Conservation (phyloP, 768 basidiomycete genomes). For the Suillus spraguei region DNA sequence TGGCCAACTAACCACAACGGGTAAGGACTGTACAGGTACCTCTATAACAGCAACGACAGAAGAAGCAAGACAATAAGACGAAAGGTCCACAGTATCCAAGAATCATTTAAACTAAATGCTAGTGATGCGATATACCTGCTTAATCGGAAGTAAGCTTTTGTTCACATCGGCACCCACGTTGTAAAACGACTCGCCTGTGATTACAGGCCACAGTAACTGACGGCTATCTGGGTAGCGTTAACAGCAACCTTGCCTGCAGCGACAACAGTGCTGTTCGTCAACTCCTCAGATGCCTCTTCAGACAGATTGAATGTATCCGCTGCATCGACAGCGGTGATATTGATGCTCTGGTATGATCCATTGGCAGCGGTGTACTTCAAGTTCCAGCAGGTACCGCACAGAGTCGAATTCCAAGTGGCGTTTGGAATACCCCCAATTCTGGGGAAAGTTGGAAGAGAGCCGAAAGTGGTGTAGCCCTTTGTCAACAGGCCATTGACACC, state of each 20-base stretch:
- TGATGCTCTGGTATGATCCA: constrained; percentile 40
- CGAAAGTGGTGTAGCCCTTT: constrained; percentile 36
- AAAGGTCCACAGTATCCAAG: background rate
- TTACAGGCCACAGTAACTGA: constrained; percentile 51
- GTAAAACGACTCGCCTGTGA: constrained; percentile 4
- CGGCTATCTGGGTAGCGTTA: constrained; percentile 43
- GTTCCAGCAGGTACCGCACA: constrained; percentile 64
- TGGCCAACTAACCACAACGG: background rate
- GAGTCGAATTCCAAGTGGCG: constrained; percentile 45
- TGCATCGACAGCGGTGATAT: constrained; percentile 54
- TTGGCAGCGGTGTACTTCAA: constrained; percentile 45
- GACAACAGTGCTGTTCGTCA: constrained; percentile 44
- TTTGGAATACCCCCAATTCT: constrained; percentile 30
- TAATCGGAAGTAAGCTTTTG: background rate
- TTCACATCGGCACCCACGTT: background rate
- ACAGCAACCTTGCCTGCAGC: constrained; percentile 49
- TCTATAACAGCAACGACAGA: background rate
- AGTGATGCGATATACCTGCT: background rate
- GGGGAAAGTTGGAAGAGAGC: constrained; percentile 35
- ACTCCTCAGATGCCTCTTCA: constrained; percentile 34
- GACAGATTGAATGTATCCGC: constrained; percentile 44
- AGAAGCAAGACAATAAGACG: background rate
- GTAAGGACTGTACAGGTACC: too few relatives aligned
- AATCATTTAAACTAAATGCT: too few relatives aligned
- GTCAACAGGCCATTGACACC: constrained; percentile 34